Conservation (phyloP, 2,329 filamentous ascomycete species). For the Penicillium sp. region DNA sequence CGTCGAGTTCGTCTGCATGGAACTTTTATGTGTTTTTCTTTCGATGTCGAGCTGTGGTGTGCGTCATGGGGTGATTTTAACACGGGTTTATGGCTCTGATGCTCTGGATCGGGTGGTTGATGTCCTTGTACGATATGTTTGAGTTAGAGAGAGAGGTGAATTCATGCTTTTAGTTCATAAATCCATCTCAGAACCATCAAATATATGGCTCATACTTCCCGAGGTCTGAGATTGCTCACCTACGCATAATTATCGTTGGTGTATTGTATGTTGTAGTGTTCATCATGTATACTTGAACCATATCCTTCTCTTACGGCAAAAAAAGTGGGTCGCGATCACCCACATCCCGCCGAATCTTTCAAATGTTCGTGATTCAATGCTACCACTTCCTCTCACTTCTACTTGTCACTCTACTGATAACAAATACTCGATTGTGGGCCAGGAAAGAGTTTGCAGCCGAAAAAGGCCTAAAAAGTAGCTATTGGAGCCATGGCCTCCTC, state of each 20-base stretch:
- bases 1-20: constrained; percentile 9
- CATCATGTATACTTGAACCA: not conserved
- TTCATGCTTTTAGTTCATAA: constrained; percentile 14
- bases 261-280: not conserved
- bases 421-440: too few relatives aligned
- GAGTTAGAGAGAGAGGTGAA: constrained; percentile 14
- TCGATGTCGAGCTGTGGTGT: constrained; percentile 8
- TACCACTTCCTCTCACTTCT: constrained; percentile 5
- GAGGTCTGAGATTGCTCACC: too few relatives aligned
- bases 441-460: not conserved
- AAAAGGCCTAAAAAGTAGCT: not conserved
- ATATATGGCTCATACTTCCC: not conserved
- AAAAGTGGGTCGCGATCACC: constrained; percentile 22
- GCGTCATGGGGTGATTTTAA: constrained; percentile 7
- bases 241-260: too few relatives aligned
- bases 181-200: not conserved
- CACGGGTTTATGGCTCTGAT: constrained; percentile 9
- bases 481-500: constrained; percentile 26
- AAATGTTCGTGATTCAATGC: constrained; percentile 8
- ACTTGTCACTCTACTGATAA: not conserved
- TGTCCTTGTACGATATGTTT: constrained; percentile 25
- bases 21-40: constrained; percentile 7
- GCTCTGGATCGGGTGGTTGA: constrained; percentile 10
- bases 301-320: not conserved
- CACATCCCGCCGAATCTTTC: constrained; percentile 24